Evolutionary conservation across 345 rosid genomes (phyloP).

Genomic region (Eucalyptus tenuipes): DNA sequence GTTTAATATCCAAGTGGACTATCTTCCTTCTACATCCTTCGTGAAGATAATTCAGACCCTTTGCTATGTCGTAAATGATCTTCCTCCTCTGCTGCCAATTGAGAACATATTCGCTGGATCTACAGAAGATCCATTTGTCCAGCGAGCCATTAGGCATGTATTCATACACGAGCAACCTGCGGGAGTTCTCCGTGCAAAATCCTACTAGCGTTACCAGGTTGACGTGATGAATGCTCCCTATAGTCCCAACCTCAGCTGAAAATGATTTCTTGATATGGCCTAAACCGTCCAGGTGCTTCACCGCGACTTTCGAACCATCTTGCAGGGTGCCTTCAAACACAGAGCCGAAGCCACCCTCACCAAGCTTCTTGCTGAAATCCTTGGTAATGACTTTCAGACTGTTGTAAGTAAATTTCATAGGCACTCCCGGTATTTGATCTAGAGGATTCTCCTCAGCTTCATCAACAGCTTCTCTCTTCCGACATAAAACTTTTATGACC

Average conservation of each 20-base stretch:
- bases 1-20: slow-evolving; percentile 1
- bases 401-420: not conserved
- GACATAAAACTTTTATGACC: not conserved
- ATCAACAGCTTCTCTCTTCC: not conserved
- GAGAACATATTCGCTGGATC: not conserved
- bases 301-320: slow-evolving; percentile 8
- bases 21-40: slow-evolving; percentile 15
- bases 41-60: slow-evolving; percentile 18
- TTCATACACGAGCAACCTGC: slow-evolving; percentile 12
- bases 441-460: not conserved
- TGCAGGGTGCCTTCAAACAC: slow-evolving; percentile 9
- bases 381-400: slow-evolving; percentile 2
- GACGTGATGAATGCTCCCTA: slow-evolving; percentile 20
- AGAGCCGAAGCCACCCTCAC: slow-evolving; percentile 23
- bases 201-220: slow-evolving; percentile 13
- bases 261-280: slow-evolving; percentile 13
- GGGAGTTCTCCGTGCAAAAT: slow-evolving; percentile 13
- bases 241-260: slow-evolving; percentile 16
- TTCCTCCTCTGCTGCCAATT: slow-evolving; percentile 11
- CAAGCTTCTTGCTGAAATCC: slow-evolving; percentile 8
- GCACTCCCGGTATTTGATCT: not conserved
- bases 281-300: slow-evolving; percentile 9
- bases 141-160: slow-evolving; percentile 16
- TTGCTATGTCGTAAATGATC: slow-evolving; percentile 13
- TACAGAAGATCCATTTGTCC: slow-evolving; percentile 13